phyloP scores from a whole-genome alignment of 2,329 filamentous ascomycete genomes.

The Talaromyces sp. region DNA sequence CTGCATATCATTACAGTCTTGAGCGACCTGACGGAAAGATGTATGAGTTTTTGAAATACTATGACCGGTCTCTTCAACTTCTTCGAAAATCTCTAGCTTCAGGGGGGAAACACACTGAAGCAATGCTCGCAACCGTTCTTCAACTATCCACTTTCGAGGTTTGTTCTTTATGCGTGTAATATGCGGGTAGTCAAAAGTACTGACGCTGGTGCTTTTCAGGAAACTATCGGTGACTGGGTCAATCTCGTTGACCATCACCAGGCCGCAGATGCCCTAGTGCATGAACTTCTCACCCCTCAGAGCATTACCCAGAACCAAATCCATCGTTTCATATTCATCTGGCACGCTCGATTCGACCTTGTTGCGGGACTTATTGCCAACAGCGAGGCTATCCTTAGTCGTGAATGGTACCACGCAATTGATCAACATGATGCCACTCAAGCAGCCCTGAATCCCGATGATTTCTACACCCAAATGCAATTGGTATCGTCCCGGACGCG shows the following conservation, averaged over 20 bases:
- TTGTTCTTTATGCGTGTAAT: constrained; percentile 20
- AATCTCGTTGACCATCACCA: constrained; percentile 89
- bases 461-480: constrained; percentile 62
- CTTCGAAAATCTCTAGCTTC: constrained; percentile 66
- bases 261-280: constrained; percentile 77
- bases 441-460: constrained; percentile 53
- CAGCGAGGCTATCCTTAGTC: constrained; percentile 64
- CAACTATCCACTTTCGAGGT: constrained; percentile 94
- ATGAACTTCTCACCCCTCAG: constrained; percentile 69
- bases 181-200: constrained; percentile 4
- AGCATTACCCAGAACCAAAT: constrained; percentile 65
- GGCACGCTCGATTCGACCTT: constrained; percentile 86
- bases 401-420: constrained; percentile 69
- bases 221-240: constrained; percentile 92
- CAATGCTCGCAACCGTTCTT: constrained; percentile 78
- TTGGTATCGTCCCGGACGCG: constrained; percentile 61
- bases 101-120: constrained; percentile 63
- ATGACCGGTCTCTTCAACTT: constrained; percentile 77
- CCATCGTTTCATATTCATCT: constrained; percentile 69
- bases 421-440: constrained; percentile 59
- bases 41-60: constrained; percentile 78
- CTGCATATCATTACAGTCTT: constrained; percentile 78
- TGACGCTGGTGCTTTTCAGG: constrained; percentile 46
- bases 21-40: constrained; percentile 66
- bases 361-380: constrained; percentile 78